Evolutionary conservation across 2,329 filamentous ascomycete species (phyloP), one percentile per base, ranked within the genome.

Genomic region (Aspergillus fructus): DNA sequence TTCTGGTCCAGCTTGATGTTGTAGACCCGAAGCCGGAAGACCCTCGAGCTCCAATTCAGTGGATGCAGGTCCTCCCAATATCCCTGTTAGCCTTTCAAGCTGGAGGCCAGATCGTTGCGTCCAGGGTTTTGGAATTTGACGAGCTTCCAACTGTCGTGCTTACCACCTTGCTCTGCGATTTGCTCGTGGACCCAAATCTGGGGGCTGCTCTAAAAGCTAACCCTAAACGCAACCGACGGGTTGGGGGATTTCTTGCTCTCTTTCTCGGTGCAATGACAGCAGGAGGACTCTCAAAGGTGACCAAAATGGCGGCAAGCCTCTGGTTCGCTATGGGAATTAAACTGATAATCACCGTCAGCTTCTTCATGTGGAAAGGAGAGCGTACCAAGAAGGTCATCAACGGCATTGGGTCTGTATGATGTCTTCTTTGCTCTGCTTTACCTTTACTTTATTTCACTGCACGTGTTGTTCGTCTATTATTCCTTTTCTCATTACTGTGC

Each of bases 71-170:
- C 1, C 55, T 76, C 2, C 73, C 76, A 5, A 73, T 78, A 21
- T 64, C 70, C 3, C 62, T 78, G 1, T 64, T 78, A 4, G 66
- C 75, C 17, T 77, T 78, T 56, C 73, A 77, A 58, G 72, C 74
- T 1, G 74, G 69, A 1, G 76, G 76, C 0, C 76, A 78, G 56
- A 75, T 77, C 21, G 68, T 68, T 12, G 66, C 74, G 1, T 75
- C 73, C 1, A 68, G 76, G 1, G 63, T 75, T 6, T 63, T 78
- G 6, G 63, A 64, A 2, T 62, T 73, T 15, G 69, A 76, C 37
- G 76, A 78, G 57, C 69, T 78, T 19, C 76, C 76, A 0, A 78
- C 75, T 0, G 71, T 77, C 3, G 75, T 78, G 6, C 63, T 78
- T 12, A 78, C 76, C 1, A 73, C 73, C 2, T 58, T 77, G 3